These are phyloP conservation scores for Ophiostoma perfectum DNA, from an alignment of 2,329 filamentous ascomycete species.

Conservation along the genomic window DNA sequence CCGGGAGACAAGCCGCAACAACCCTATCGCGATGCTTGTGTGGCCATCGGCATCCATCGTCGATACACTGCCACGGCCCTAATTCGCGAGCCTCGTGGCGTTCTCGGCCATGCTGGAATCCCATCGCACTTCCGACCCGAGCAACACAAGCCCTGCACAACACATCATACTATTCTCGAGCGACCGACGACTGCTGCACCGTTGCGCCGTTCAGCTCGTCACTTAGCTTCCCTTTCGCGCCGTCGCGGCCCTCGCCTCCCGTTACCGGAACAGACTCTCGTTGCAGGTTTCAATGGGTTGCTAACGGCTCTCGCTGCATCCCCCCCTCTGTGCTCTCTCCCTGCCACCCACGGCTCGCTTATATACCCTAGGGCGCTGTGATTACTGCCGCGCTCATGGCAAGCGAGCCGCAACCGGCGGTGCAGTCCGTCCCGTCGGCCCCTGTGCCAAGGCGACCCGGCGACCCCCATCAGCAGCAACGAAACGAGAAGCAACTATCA, in stretches of 20 bases:
- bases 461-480: constrained; percentile 16
- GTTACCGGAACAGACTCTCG: neutral
- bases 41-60: neutral
- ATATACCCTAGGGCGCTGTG: neutral
- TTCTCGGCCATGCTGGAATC: neutral
- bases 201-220: neutral
- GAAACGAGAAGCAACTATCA: constrained; percentile 19
- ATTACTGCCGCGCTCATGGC: constrained; percentile 19
- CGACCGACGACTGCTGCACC: neutral
- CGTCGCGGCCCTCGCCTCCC: neutral
- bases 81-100: constrained; percentile 7
- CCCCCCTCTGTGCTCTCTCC: neutral
- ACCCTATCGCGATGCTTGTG: constrained; percentile 7
- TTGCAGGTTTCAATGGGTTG: constrained; percentile 7
- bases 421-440: constrained; percentile 17
- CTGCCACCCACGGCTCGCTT: constrained; percentile 3
- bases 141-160: neutral
- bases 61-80: neutral
- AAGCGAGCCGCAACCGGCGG: constrained; percentile 21
- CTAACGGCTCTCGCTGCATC: neutral
- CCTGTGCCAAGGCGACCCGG: constrained; percentile 16
- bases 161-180: no score
- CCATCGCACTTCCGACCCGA: constrained; percentile 1
- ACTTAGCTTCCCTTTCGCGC: neutral
- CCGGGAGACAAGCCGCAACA: neutral